Percentiles rank a stretch among this genome's conserved stretches.
Conservation (phyloP, 2,329 filamentous ascomycete genomes). For the Raffaelea arxii region DNA sequence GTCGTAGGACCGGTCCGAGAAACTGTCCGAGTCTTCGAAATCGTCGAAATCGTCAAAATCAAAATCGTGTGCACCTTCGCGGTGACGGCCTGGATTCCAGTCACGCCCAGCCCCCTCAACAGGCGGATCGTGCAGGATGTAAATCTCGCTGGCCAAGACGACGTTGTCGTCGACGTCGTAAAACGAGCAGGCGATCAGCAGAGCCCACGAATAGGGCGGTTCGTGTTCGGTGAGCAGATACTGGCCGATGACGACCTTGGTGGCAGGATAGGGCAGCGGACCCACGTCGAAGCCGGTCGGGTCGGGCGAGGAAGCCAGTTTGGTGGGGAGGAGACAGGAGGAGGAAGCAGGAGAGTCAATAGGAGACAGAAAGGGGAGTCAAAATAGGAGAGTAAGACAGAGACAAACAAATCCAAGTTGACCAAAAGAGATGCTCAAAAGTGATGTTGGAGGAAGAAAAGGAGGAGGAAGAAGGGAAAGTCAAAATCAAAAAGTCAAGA, state of each 20-base stretch:
- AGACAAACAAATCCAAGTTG: too few relatives aligned
- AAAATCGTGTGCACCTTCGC: too few relatives aligned
- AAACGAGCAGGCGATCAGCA: slow-evolving; percentile 36
- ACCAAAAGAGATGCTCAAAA: background rate
- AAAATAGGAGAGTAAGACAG: too few relatives aligned
- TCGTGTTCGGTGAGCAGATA: slow-evolving; percentile 22
- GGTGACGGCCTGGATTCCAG: too few relatives aligned
- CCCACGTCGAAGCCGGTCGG: slow-evolving; percentile 1
- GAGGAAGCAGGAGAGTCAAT: too few relatives aligned
- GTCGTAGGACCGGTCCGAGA: too few relatives aligned
- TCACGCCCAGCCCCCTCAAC: too few relatives aligned
- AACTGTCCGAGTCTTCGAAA: too few relatives aligned
- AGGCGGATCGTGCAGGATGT: slow-evolving; percentile 20
- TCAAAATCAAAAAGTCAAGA: too few relatives aligned
- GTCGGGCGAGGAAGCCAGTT: slow-evolving; percentile 3
- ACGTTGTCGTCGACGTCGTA: slow-evolving; percentile 30
- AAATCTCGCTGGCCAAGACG: slow-evolving; percentile 37
- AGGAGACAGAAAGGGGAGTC: too few relatives aligned
- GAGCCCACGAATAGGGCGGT: slow-evolving; percentile 28
- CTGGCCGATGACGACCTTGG: slow-evolving; percentile 35
- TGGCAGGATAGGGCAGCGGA: slow-evolving; percentile 32
- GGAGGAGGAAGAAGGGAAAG: background rate
- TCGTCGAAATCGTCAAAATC: too few relatives aligned
- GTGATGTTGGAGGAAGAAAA: background rate
- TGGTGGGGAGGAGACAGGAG: too few relatives aligned